Base-by-base conservation (phyloP, 164 flowering plant genomes). In the Nymphaea colorata region DNA sequence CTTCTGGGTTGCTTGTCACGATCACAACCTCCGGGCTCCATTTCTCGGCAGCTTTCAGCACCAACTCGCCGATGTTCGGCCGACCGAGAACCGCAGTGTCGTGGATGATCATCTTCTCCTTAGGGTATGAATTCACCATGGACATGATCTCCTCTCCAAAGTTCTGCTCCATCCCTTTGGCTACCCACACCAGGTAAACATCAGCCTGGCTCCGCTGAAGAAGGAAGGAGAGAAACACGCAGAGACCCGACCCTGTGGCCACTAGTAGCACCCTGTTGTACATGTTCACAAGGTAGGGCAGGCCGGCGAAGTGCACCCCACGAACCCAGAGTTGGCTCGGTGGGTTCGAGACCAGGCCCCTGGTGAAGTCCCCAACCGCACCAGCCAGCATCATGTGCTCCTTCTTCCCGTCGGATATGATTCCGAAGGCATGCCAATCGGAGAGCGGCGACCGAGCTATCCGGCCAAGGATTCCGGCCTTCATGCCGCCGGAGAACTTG, bases 361-460 rank as follows among this genome's bases (percentile, higher is more conserved):
- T 86, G 0, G 90, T 88, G 86, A 84, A 88, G 75, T 88, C 93
- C 0, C 93, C 93, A 0, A 85, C 93, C 11, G 90, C 90, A 4
- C 93, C 90, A 5, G 90, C 93, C 1, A 88, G 79, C 87, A 88
- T 85, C 86, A 86, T 77, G 82, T 88, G 90, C 60, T 77, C 84
- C 59, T 61, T 68, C 64, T 81, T 67, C 4, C 82, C 83, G 71
- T 88, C 84, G 0, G 94, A 88, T 60, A 88, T 86, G 67, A 88
- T 88, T 0, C 91, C 94, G 36, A 88, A 88, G 1, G 89, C 86
- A 18, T 87, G 93, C 93, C 90, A 88, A 61, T 88, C 90, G 0
- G 88, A 86, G 4, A 88, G 72, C 1, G 87, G 90, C 0, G 89
- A 83, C 2, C 85, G 85, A 67, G 90, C 84, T n/a, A 87, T 87